Conservation (phyloP, 345 rosid species). For the Eucalyptus regnans region DNA sequence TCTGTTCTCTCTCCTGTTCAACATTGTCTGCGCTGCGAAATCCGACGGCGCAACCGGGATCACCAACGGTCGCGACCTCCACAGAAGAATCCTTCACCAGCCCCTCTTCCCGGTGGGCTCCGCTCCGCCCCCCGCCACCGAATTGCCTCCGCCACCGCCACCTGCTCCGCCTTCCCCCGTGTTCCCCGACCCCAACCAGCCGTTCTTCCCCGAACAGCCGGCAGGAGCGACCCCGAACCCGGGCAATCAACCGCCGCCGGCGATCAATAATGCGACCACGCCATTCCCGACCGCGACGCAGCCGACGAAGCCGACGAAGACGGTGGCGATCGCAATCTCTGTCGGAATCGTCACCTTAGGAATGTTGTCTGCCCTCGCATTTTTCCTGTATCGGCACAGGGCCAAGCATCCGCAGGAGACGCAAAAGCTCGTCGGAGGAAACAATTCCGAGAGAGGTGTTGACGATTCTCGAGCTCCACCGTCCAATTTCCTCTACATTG, state of each 20-base stretch:
- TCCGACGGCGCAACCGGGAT: not conserved
- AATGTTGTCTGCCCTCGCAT: constrained; percentile 82
- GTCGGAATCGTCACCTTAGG: constrained; percentile 93
- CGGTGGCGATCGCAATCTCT: constrained; percentile 72
- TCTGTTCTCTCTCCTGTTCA: not conserved
- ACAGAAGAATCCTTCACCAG: constrained; percentile 76
- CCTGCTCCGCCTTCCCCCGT: constrained; percentile 30
- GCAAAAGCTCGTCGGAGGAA: constrained; percentile 61
- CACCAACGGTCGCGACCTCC: not conserved
- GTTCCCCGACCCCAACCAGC: constrained; percentile 56
- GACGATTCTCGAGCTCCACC: constrained; percentile 50
- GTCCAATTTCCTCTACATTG: constrained; percentile 74
- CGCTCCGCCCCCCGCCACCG: constrained; percentile 33
- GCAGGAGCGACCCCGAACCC: constrained; percentile 34
- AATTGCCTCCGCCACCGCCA: constrained; percentile 18
- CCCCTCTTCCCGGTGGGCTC: constrained; percentile 64
- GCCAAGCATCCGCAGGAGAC: constrained; percentile 44
- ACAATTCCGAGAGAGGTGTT: constrained; percentile 24
- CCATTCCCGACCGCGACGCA: constrained; percentile 63
- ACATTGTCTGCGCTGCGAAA: not conserved
- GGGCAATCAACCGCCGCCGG: constrained; percentile 25
- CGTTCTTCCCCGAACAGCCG: constrained; percentile 87
- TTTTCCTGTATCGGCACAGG: constrained; percentile 75
- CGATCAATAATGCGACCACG: constrained; percentile 41
- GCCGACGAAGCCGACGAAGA: constrained; percentile 66